Percentiles rank a stretch among this genome's conserved stretches.
Evolutionary conservation across 2,329 filamentous ascomycete species (phyloP).

Genomic region (Didymella pinodella): DNA sequence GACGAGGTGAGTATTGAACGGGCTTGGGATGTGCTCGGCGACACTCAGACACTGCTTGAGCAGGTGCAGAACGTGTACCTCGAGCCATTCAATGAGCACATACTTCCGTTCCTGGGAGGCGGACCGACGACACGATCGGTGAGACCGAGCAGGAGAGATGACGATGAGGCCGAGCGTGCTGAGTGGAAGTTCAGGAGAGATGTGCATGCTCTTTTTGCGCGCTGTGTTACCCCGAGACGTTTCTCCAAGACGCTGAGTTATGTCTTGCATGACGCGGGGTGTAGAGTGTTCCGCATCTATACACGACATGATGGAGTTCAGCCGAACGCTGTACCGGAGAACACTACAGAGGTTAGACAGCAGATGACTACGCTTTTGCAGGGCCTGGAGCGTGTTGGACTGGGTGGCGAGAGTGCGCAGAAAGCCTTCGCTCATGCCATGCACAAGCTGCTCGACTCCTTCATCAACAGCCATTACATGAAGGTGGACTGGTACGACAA

Average conservation of each 20-base stretch:
- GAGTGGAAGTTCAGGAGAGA: constrained; percentile 65
- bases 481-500: constrained; percentile 65
- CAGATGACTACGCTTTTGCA: constrained; percentile 66
- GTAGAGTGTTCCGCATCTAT: constrained; percentile 54
- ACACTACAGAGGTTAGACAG: constrained; percentile 51
- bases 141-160: constrained; percentile 48
- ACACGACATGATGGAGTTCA: constrained; percentile 38
- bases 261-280: constrained; percentile 64
- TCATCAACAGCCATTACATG: constrained; percentile 68
- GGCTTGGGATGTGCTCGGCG: constrained; percentile 44
- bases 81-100: constrained; percentile 45
- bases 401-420: constrained; percentile 74
- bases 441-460: constrained; percentile 69
- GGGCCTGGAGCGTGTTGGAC: constrained; percentile 69
- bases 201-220: constrained; percentile 70
- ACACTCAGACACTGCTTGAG: constrained; percentile 49
- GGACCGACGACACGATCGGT: constrained; percentile 39
- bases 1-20: constrained; percentile 35
- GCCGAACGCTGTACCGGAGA: constrained; percentile 26
- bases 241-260: constrained; percentile 63
- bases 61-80: constrained; percentile 50
- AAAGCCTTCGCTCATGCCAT: constrained; percentile 76
- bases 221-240: constrained; percentile 63
- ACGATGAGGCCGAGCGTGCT: constrained; percentile 31
- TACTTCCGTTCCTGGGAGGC: constrained; percentile 43